Evolutionary conservation across 495 filamentous ascomycete genomes (phyloP).

Genomic region (Parathielavia appendiculata): DNA sequence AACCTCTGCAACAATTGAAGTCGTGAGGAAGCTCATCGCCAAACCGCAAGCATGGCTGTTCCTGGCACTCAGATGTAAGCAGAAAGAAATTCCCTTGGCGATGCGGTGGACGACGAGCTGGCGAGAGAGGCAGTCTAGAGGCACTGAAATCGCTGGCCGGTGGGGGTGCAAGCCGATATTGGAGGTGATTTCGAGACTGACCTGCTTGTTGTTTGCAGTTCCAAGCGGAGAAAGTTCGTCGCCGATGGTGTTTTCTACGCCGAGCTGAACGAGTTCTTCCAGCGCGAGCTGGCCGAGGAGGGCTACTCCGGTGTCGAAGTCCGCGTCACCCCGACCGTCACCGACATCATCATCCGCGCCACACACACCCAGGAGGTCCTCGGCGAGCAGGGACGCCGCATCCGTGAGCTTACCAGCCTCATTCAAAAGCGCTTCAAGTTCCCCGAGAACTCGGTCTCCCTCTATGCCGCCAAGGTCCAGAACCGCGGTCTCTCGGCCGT

Average conservation of each 20-base stretch:
- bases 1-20: constrained; percentile 30
- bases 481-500: constrained; percentile 99
- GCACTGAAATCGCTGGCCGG: neutral
- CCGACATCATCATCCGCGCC: constrained; percentile 99
- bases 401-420: constrained; percentile 98
- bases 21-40: constrained; percentile 26
- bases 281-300: constrained; percentile 99
- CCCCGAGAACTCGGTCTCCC: constrained; percentile 98
- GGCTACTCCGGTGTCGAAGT: constrained; percentile 99
- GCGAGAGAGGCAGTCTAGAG: neutral
- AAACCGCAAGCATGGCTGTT: constrained; percentile 47
- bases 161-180: neutral
- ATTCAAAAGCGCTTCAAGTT: constrained; percentile 99
- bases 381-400: constrained; percentile 98
- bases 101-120: neutral
- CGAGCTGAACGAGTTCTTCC: constrained; percentile 99
- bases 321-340: constrained; percentile 98
- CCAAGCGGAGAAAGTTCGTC: constrained; percentile 99
- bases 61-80: constrained; percentile 54
- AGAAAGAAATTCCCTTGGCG: constrained; percentile 3
- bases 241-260: constrained; percentile 99
- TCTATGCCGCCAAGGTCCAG: constrained; percentile 99
- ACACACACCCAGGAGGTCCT: constrained; percentile 99
- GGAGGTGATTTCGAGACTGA: constrained; percentile 10
- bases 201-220: constrained; percentile 46